Evolutionary conservation across 108 stramenopile genomes (phyloP).

Genomic region (Conticribra weissflogii): DNA sequence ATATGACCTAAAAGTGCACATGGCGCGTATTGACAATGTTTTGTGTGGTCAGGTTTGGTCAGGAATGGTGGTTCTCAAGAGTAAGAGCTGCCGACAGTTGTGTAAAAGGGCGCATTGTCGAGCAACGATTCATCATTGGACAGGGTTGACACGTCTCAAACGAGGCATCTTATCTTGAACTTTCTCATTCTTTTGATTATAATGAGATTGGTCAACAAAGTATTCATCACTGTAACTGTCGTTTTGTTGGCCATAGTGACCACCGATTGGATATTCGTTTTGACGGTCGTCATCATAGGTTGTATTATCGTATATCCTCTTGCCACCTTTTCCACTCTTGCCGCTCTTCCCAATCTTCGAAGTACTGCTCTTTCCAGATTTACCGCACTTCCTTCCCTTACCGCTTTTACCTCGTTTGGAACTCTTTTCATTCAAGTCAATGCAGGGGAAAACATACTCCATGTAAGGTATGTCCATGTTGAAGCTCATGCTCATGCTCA

Average conservation of each 20-base stretch:
- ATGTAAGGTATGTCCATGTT: no score
- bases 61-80: no score
- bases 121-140: no score
- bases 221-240: not conserved
- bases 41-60: no score
- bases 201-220: not conserved
- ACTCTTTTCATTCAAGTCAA: constrained; percentile 13
- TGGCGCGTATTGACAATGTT: not conserved
- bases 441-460: not conserved
- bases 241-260: not conserved
- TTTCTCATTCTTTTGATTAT: not conserved
- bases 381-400: not conserved
- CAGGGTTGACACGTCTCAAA: not conserved
- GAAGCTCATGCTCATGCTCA: not conserved
- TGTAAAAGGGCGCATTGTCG: no score
- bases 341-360: not conserved
- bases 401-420: not conserved
- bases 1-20: not conserved
- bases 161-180: no score
- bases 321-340: not conserved
- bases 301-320: not conserved
- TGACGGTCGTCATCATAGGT: not conserved
- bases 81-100: no score
- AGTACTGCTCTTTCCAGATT: not conserved
- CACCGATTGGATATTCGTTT: no score